Evolutionary conservation across 805 yeast species (phyloP), one percentile per base, ranked within the genome.

Genomic region (Isabelozyma rhagii): DNA sequence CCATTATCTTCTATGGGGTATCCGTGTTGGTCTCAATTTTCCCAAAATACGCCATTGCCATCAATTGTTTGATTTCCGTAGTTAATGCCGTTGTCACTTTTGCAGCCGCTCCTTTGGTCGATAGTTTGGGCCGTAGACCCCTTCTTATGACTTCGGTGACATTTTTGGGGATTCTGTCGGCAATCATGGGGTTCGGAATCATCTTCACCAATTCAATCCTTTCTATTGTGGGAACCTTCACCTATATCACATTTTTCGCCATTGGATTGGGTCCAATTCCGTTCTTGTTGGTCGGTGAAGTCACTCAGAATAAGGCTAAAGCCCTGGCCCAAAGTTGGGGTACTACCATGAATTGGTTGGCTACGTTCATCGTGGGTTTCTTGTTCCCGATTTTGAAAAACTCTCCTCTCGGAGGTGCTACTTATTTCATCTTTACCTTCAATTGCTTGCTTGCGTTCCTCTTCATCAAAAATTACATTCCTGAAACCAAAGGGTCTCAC

Each of bases 261-360:
- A 71, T 87, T 34, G 99, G 99, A 0, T 66, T 91, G 53, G 99
- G 99, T 0, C 99, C 99, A 6, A 91, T 94, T 48, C 99, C 99
- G 41, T 93, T 94, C 69, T 70, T 93, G 56, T 69, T 92, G 47
- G 85, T 93, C 9, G 82, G 96, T 6, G 98, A 94, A 63, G 84
- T 93, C n/a, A 86, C 96, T 0, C 96, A 91, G 52, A 70, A 79
- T 1, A 82, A 83, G 51, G 93, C 93, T 1, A 84, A 83, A 50
- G 92, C 92, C 2, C 75, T 83, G 43, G 97, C 98, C 0, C 99
- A 94, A 68, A 85, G 96, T 63, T 86, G 89, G 75, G 98, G 97
- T 10, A 90, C 94, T 0, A 81, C 89, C 11, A 81, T 89, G 72
- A 94, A 93, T 65, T 93, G 97, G 97, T 57, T 89, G 9, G 87